These are phyloP conservation scores for Hawksworthiomyces lignivorus DNA, from an alignment of 2,329 filamentous ascomycete species.

Conservation along the genomic window DNA sequence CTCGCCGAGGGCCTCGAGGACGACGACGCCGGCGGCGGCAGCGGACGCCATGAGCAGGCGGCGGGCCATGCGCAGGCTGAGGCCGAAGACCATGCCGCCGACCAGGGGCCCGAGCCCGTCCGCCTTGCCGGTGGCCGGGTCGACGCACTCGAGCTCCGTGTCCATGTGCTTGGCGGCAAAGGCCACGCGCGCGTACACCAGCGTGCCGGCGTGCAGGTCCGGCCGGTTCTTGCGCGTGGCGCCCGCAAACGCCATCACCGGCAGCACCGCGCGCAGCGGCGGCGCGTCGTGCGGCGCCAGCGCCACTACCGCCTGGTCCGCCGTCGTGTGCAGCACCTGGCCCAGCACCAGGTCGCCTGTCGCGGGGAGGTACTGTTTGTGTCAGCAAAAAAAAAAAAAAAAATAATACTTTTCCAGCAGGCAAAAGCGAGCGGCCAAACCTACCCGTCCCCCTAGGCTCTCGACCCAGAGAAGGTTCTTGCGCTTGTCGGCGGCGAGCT, in stretches of 20 bases:
- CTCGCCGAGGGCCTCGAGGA: conserved; percentile 70
- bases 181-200: conserved; percentile 83
- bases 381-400: conserved; percentile 23
- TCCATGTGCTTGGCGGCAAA: conserved; percentile 77
- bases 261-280: conserved; percentile 54
- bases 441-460: conserved; percentile 59
- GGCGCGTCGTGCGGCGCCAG: conserved; percentile 58
- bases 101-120: conserved; percentile 79
- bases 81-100: conserved; percentile 74
- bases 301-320: conserved; percentile 72
- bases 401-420: too few relatives aligned
- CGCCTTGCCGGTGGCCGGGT: conserved; percentile 74
- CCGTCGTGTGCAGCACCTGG: conserved; percentile 66
- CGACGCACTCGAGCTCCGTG: conserved; percentile 83
- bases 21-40: conserved; percentile 56
- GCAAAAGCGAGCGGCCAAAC: too few relatives aligned
- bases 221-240: conserved; percentile 90
- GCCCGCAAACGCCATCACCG: conserved; percentile 85
- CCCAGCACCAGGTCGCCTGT: conserved; percentile 84
- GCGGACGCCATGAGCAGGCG: conserved; percentile 62
- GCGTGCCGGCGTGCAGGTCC: conserved; percentile 61
- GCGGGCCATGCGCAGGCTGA: conserved; percentile 76
- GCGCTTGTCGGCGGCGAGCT: conserved; percentile 57
- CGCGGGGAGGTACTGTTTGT: conserved; percentile 63
- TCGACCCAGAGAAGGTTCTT: conserved; percentile 79